These are phyloP conservation scores for Elongisporangium undulatum DNA, from an alignment of 352 stramenopile genomes.

Conservation along the genomic window DNA sequence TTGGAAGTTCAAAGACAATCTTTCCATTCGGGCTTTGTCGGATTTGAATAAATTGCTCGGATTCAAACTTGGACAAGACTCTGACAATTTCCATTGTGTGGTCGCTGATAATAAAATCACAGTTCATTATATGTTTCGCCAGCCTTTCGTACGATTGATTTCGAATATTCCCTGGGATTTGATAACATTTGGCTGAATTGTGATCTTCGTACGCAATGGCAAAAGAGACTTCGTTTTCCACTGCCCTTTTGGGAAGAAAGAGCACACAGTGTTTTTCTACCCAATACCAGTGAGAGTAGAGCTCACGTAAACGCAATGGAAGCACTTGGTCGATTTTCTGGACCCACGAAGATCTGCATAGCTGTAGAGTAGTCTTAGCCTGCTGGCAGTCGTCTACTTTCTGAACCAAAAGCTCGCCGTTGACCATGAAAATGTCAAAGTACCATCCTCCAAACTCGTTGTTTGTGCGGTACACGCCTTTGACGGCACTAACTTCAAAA, in stretches of 20 bases:
- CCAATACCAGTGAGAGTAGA: conserved; percentile 57
- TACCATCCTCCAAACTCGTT: conserved; percentile 15
- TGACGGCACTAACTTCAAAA: conserved; percentile 38
- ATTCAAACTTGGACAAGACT: conserved; percentile 48
- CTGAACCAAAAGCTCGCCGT: conserved; percentile 23
- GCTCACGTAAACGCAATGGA: conserved; percentile 17
- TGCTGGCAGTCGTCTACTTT: conserved; percentile 13
- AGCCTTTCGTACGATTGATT: not conserved
- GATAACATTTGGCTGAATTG: not conserved
- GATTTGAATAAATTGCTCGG: conserved; percentile 22
- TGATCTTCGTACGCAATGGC: not conserved
- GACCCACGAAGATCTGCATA: conserved; percentile 25
- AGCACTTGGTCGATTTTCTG: conserved; percentile 13
- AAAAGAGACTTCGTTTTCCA: not conserved
- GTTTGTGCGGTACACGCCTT: conserved; percentile 29
- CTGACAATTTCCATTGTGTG: not conserved
- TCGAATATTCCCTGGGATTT: not conserved
- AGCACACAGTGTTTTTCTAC: conserved; percentile 33
- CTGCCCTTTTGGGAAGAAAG: conserved; percentile 16
- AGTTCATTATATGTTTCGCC: not conserved
- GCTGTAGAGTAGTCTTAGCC: conserved; percentile 20
- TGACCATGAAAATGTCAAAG: conserved; percentile 30
- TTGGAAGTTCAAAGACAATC: conserved; percentile 37
- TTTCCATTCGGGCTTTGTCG: not conserved
- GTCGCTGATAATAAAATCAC: not conserved